Conservation (phyloP, 2,329 filamentous ascomycete genomes). For the Thelonectria olida region DNA sequence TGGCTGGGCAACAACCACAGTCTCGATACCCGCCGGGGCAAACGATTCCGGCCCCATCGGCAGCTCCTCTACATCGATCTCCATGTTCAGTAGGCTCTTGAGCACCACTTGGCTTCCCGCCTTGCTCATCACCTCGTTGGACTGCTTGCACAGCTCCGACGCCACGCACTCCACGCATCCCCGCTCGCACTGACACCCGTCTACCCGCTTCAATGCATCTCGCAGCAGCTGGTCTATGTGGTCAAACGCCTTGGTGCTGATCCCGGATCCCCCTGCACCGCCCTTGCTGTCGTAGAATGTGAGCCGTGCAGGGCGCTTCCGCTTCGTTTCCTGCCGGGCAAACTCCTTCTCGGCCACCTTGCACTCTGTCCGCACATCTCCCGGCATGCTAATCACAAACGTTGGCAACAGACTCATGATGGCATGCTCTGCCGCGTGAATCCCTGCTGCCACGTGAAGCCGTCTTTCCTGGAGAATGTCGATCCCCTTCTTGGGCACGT, state of each 20-base stretch:
- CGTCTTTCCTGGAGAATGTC: constrained; percentile 78
- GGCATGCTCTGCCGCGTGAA: constrained; percentile 95
- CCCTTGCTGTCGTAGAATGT: constrained; percentile 98
- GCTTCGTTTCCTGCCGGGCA: constrained; percentile 70
- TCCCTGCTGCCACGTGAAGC: constrained; percentile 86
- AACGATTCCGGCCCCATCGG: constrained; percentile 84
- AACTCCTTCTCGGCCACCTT: constrained; percentile 92
- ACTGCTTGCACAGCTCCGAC: constrained; percentile 83
- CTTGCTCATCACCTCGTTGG: constrained; percentile 94
- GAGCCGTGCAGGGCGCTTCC: constrained; percentile 86
- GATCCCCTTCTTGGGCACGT: constrained; percentile 82
- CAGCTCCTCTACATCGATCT: constrained; percentile 84
- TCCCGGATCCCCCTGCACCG: constrained; percentile 82
- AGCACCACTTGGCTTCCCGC: constrained; percentile 85
- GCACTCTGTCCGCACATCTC: constrained; percentile 94
- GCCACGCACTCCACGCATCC: constrained; percentile 94
- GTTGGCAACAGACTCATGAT: constrained; percentile 87
- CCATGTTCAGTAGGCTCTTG: constrained; percentile 75
- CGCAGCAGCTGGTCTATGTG: constrained; percentile 82
- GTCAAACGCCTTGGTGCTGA: constrained; percentile 93
- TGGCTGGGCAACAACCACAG: constrained; percentile 77
- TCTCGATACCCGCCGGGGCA: constrained; percentile 79
- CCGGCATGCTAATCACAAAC: constrained; percentile 88
- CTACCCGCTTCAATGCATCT: constrained; percentile 80
- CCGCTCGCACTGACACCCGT: constrained; percentile 77